Conservation (phyloP, 2,329 filamentous ascomycete genomes). For the Sporothrix luriei region DNA sequence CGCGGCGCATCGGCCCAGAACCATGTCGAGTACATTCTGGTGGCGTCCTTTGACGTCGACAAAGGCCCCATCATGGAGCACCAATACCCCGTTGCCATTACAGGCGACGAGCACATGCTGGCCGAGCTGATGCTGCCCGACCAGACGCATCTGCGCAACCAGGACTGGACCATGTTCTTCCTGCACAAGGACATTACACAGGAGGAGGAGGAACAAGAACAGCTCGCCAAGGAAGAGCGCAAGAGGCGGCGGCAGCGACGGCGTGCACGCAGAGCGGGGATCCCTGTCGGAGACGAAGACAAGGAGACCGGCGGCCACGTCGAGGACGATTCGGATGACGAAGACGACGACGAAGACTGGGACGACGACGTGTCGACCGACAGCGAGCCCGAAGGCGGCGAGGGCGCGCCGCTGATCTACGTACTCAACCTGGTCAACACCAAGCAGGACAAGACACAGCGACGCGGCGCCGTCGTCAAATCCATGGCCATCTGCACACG, state of each 20-base stretch:
- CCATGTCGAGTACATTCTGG: constrained; percentile 98
- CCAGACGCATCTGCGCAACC: constrained; percentile 88
- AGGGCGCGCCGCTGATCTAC: constrained; percentile 92
- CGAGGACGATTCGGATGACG: constrained; percentile 49
- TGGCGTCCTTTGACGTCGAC: constrained; percentile 96
- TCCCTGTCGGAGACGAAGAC: constrained; percentile 51
- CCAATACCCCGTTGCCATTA: constrained; percentile 92
- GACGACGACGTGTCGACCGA: constrained; percentile 59
- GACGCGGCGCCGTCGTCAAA: constrained; percentile 92
- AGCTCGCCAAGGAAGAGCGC: constrained; percentile 58
- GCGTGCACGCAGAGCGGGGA: constrained; percentile 55
- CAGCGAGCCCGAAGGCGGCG: constrained; percentile 68
- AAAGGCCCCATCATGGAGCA: constrained; percentile 97
- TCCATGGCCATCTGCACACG: constrained; percentile 98
- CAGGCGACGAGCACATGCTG: constrained; percentile 95
- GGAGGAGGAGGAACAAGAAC: constrained; percentile 76
- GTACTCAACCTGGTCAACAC: constrained; percentile 97
- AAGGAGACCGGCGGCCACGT: constrained; percentile 44
- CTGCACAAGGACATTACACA: constrained; percentile 90
- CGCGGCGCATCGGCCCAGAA: constrained; percentile 70
- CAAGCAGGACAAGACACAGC: constrained; percentile 90
- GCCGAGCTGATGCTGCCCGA: constrained; percentile 98
- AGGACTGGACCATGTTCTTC: constrained; percentile 99
- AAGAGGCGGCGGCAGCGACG: constrained; percentile 55
- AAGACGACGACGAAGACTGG: constrained; percentile 51